Percentiles rank a stretch among this genome's conserved stretches.
phyloP scores from a whole-genome alignment of 1,284 basidiomycete genomes.

The Rhodotorula sp. region DNA sequence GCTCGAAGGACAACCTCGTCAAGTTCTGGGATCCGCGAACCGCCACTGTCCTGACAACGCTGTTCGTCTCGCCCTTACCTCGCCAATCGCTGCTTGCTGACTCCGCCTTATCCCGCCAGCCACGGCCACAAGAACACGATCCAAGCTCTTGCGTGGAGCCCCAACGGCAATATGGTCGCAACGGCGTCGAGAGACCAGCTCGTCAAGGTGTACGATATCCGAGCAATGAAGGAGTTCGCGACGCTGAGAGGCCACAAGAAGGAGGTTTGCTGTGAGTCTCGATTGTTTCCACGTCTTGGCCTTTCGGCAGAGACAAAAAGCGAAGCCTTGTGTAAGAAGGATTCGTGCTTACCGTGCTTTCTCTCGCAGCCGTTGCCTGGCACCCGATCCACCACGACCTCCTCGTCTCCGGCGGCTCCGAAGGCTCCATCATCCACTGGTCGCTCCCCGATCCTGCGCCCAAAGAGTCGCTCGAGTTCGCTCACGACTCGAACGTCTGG shows the following conservation, averaged over 20 bases:
- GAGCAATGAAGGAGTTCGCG: slow-evolving; percentile 92
- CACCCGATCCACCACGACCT: slow-evolving; percentile 86
- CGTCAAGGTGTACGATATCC: slow-evolving; percentile 94
- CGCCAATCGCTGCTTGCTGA: neutral
- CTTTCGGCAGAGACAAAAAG: neutral
- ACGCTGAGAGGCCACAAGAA: slow-evolving; percentile 92
- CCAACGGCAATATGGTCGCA: slow-evolving; percentile 87
- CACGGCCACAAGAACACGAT: slow-evolving; percentile 97
- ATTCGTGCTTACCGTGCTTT: neutral
- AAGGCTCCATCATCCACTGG: slow-evolving; percentile 91
- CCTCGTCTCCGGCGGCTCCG: slow-evolving; percentile 88
- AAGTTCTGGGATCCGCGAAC: slow-evolving; percentile 99
- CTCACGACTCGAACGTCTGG: slow-evolving; percentile 98
- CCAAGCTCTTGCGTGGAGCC: slow-evolving; percentile 87
- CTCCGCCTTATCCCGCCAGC: slow-evolving; percentile 51
- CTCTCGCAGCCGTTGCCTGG: slow-evolving; percentile 74
- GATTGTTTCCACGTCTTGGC: neutral
- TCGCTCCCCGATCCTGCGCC: slow-evolving; percentile 63
- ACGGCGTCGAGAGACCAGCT: slow-evolving; percentile 92
- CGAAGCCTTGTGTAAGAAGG: too few species aligned
- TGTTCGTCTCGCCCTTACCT: slow-evolving; percentile 58
- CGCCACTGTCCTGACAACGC: slow-evolving; percentile 76
- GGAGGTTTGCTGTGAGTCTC: slow-evolving; percentile 88
- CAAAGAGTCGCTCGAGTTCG: slow-evolving; percentile 77
- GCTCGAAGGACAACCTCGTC: slow-evolving; percentile 95